A percentile compares a stretch with the other conserved stretches of the same genome.
These are phyloP conservation scores for Apium graveolens DNA, from an alignment of 129 eudicot species.

Conservation along the genomic window DNA sequence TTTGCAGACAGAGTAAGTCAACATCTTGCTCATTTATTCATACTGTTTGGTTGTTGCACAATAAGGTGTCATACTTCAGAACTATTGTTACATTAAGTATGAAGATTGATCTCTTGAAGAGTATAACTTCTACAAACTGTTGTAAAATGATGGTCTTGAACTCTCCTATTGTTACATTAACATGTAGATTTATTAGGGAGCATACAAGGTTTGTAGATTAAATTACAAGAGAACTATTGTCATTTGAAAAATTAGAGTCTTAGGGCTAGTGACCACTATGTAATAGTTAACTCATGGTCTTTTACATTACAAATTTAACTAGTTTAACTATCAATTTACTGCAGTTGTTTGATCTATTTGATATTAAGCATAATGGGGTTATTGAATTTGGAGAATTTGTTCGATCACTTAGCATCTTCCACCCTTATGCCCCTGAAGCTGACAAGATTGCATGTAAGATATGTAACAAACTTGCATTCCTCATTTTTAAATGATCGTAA, in stretches of 20 bases:
- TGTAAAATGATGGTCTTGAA: too few relatives aligned
- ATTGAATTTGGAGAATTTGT: slow-evolving; percentile 87
- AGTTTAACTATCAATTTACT: neutral
- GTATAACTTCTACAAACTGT: too few relatives aligned
- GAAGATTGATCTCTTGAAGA: too few relatives aligned
- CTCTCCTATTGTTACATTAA: too few relatives aligned
- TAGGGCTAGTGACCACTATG: neutral
- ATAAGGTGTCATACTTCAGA: neutral
- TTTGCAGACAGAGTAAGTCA: slow-evolving; percentile 67
- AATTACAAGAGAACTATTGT: too few relatives aligned
- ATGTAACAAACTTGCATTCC: slow-evolving; percentile 1
- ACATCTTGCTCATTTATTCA: neutral
- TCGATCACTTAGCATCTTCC: slow-evolving; percentile 68
- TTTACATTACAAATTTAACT: neutral
- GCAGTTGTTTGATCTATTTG: slow-evolving; percentile 77
- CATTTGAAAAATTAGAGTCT: too few relatives aligned
- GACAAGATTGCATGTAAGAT: slow-evolving; percentile 69
- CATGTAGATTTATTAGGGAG: neutral
- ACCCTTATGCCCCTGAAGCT: slow-evolving; percentile 59
- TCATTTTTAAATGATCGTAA: neutral
- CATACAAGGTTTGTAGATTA: neutral
- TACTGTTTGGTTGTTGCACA: neutral
- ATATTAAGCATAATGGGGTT: slow-evolving; percentile 61
- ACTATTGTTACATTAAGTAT: neutral
- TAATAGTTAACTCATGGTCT: neutral